Conservation (phyloP, 208 protist species). For the Leishmania martiniquensis region DNA sequence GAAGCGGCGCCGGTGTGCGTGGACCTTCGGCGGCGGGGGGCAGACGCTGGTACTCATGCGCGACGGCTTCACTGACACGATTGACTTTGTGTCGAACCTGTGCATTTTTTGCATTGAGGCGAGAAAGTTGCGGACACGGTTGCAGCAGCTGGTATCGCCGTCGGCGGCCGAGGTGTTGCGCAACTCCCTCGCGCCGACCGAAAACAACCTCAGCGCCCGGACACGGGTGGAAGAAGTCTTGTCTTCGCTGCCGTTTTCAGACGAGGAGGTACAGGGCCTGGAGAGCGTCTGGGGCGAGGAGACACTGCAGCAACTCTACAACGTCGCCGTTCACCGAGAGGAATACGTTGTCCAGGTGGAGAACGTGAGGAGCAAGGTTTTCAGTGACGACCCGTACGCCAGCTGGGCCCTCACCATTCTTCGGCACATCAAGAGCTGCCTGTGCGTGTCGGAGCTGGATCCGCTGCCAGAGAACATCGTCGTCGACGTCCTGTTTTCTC, state of each 20-base stretch:
- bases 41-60: constrained; percentile 86
- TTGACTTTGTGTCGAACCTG: constrained; percentile 86
- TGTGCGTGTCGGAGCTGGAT: constrained; percentile 35
- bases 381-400: constrained; percentile 62
- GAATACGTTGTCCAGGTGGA: constrained; percentile 87
- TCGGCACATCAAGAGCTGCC: constrained; percentile 50
- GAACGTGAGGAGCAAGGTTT: constrained; percentile 45
- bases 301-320: constrained; percentile 59
- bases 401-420: constrained; percentile 72
- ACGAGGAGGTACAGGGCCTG: constrained; percentile 54
- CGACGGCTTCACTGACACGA: constrained; percentile 84
- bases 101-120: constrained; percentile 83
- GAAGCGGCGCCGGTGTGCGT: constrained; percentile 66
- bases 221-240: constrained; percentile 30
- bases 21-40: constrained; percentile 58
- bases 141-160: constrained; percentile 75
- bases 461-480: constrained; percentile 46
- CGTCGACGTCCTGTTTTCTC: constrained; percentile 79
- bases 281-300: constrained; percentile 53
- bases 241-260: constrained; percentile 53
- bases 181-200: constrained; percentile 25
- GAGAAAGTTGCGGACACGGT: constrained; percentile 63
- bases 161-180: constrained; percentile 70
- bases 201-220: constrained; percentile 2
- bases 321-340: constrained; percentile 74